These are phyloP conservation scores for Leccinum subrobustum DNA, from an alignment of 1,284 basidiomycete genomes.

Conservation along the genomic window DNA sequence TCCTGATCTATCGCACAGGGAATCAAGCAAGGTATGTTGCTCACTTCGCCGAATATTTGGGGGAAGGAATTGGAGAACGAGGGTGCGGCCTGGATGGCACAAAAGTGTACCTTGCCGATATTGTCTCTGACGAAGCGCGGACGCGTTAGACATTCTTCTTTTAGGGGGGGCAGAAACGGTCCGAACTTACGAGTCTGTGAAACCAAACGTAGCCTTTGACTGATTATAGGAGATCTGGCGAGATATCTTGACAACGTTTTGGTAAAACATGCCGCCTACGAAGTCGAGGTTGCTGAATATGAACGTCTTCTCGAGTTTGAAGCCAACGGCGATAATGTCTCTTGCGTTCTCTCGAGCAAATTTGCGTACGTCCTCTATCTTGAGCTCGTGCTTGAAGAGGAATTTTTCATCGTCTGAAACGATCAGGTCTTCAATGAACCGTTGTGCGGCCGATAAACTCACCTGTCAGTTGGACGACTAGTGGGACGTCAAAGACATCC, in stretches of 20 bases:
- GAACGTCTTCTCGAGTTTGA: slow-evolving; percentile 92
- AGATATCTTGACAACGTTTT: slow-evolving; percentile 92
- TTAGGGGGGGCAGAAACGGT: background rate
- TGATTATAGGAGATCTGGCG: slow-evolving; percentile 93
- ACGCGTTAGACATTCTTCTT: background rate
- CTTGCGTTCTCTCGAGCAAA: slow-evolving; percentile 88
- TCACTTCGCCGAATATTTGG: slow-evolving; percentile 88
- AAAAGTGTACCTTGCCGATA: slow-evolving; percentile 98
- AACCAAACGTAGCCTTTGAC: slow-evolving; percentile 94
- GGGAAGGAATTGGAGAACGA: slow-evolving; percentile 99
- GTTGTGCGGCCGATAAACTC: slow-evolving; percentile 13
- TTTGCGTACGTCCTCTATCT: slow-evolving; percentile 83
- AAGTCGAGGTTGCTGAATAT: slow-evolving; percentile 95
- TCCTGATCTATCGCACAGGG: slow-evolving; percentile 99
- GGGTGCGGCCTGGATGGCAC: slow-evolving; percentile 94
- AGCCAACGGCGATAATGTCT: slow-evolving; percentile 97
- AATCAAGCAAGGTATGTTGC: slow-evolving; percentile 90
- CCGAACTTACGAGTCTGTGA: slow-evolving; percentile 81
- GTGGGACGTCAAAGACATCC: slow-evolving; percentile 92
- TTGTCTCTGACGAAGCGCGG: slow-evolving; percentile 69
- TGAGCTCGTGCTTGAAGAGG: slow-evolving; percentile 93
- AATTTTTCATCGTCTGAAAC: slow-evolving; percentile 96
- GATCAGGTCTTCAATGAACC: background rate
- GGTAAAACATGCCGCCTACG: slow-evolving; percentile 91
- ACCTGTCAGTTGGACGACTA: slow-evolving; percentile 95